Evolutionary conservation across 2,329 filamentous ascomycete genomes (phyloP), one percentile per base, ranked within the genome.

Genomic region (Ophiostoma sp.): DNA sequence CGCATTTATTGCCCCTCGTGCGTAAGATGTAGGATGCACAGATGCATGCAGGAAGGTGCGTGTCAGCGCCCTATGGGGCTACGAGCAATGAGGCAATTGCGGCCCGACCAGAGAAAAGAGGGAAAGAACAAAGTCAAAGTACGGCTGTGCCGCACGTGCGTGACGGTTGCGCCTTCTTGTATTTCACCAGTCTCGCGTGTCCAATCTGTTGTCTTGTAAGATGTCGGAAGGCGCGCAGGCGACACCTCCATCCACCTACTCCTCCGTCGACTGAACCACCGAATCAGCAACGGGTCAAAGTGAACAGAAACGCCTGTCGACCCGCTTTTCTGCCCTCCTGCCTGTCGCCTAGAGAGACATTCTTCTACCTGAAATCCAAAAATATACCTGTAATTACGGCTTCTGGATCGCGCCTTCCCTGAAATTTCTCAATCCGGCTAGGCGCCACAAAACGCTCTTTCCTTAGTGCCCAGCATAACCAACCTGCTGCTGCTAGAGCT

Each of bases 381-480:
- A 57, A 57, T 57, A 57, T 57, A 57, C 52, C 52, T 57, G 52
- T 57, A 57, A 57, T 57, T 57, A 57, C n/a, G 52, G 52, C 52
- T 57, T 57, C 52, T 57, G 52, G 52, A n/a, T 57, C 52, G 52
- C 10, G 27, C 52, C 52, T 57, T 57, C 52, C 52, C 52, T 57
- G 52, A 3, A 57, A 57, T 57, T 27, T 57, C 52, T 57, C 17
- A 57, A 57, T 57, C 23, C 23, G 52, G 52, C 52, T n/a, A 57
- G 52, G 52, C 52, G n/a, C 52, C 23, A 31, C 10, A 57, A 27
- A 57, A 57, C 48, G 52, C 52, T 27, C 52, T 57, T 57, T 57
- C 48, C 48, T 31, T 27, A 57, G 52, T 27, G 23, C n/a, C n/a
- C 23, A 57, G 52, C 52, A 23, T 57, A 57, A 57, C 23, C 52